Conservation (phyloP, 257 asterid genomes). For the Rauvolfia tetraphylla region DNA sequence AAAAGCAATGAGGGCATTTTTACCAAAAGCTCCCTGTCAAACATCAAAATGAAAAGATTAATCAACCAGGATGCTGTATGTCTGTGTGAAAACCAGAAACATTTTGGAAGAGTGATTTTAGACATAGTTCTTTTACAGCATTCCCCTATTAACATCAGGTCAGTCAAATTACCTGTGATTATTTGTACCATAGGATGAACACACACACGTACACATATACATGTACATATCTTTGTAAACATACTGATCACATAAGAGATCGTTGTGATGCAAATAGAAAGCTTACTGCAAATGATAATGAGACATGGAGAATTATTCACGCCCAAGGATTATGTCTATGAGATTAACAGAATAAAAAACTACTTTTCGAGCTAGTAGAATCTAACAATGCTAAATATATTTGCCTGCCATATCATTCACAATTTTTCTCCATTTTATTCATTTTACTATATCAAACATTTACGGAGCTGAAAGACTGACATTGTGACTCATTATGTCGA, state of each 20-base stretch:
- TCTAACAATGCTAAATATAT: neutral
- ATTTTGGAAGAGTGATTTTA: neutral
- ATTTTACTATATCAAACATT: too few relatives aligned
- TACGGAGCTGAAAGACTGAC: too few relatives aligned
- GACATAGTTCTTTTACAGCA: neutral
- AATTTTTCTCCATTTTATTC: too few relatives aligned
- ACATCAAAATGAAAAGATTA: conserved; percentile 5
- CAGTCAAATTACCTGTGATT: neutral
- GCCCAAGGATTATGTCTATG: neutral
- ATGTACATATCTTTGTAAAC: too few relatives aligned
- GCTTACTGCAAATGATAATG: neutral
- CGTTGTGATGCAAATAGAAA: neutral
- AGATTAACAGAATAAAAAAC: neutral
- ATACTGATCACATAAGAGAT: neutral
- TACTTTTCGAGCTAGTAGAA: neutral
- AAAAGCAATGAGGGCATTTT: conserved; percentile 53
- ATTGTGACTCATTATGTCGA: too few relatives aligned
- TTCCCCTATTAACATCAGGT: neutral
- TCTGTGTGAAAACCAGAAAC: neutral
- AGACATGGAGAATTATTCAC: neutral
- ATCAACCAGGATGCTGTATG: neutral
- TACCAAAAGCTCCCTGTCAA: conserved; percentile 72
- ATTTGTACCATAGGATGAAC: neutral
- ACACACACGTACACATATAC: neutral
- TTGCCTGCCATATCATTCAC: too few relatives aligned